phyloP scores from a whole-genome alignment of 768 basidiomycete genomes.

The Suillus fuscotomentosus region DNA sequence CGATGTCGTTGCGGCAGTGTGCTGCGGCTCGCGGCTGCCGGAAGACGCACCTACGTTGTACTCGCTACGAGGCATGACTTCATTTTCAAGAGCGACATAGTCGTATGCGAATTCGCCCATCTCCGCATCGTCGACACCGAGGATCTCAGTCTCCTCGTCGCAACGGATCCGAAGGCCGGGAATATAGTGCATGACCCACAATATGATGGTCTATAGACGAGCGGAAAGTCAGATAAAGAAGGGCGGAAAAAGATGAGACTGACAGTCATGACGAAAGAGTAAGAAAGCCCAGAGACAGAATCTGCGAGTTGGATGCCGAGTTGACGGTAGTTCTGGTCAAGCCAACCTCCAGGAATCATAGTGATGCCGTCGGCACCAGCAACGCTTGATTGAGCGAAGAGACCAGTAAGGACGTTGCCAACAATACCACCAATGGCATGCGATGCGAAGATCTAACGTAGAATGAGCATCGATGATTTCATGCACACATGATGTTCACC shows the following conservation, averaged over 20 bases:
- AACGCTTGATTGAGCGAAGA: constrained; percentile 82
- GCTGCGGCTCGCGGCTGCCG: constrained; percentile 37
- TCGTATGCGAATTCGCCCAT: constrained; percentile 91
- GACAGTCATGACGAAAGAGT: constrained; percentile 78
- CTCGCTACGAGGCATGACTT: constrained; percentile 35
- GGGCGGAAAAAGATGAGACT: constrained; percentile 23
- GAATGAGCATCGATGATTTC: neutral
- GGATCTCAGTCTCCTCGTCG: constrained; percentile 62
- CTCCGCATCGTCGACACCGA: constrained; percentile 89
- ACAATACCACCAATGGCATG: constrained; percentile 77
- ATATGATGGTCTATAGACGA: constrained; percentile 61
- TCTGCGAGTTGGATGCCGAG: constrained; percentile 85
- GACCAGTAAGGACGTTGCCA: constrained; percentile 80
- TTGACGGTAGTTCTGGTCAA: constrained; percentile 79
- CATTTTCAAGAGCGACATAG: constrained; percentile 73
- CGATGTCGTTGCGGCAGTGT: constrained; percentile 21
- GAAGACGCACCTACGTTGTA: constrained; percentile 25
- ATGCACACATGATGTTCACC: constrained; percentile 17
- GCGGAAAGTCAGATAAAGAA: neutral
- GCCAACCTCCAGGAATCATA: constrained; percentile 77
- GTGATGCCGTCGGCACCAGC: constrained; percentile 78
- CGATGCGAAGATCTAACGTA: constrained; percentile 78
- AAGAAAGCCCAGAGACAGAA: constrained; percentile 60
- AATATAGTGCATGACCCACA: constrained; percentile 87
- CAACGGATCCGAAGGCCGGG: constrained; percentile 76